These are phyloP conservation scores for Ceratocystis albifundus DNA, from an alignment of 2,329 filamentous ascomycete genomes.

Conservation along the genomic window DNA sequence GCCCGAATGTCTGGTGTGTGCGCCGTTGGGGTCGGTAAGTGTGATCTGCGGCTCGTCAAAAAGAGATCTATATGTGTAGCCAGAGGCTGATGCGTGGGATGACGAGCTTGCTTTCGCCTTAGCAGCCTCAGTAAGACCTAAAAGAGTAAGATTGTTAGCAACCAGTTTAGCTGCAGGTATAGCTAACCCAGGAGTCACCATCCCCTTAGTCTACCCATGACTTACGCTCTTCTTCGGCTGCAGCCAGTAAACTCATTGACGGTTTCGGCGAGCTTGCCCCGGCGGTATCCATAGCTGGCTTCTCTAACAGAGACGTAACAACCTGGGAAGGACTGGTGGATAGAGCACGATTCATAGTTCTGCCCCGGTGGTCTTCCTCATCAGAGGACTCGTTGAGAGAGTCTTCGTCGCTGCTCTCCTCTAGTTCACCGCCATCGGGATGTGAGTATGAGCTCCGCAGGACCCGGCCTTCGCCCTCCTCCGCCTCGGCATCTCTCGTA, in stretches of 20 bases:
- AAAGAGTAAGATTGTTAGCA: not conserved
- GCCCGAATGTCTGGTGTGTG: slow-evolving; percentile 27
- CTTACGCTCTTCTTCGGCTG: slow-evolving; percentile 69
- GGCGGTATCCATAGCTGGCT: slow-evolving; percentile 15
- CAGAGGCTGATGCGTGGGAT: slow-evolving; percentile 32
- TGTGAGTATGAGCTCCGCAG: slow-evolving; percentile 53
- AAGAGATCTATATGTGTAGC: slow-evolving; percentile 50
- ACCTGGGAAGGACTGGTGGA: slow-evolving; percentile 10
- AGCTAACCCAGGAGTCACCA: not conserved
- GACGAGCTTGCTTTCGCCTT: slow-evolving; percentile 10
- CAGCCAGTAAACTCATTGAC: slow-evolving; percentile 54
- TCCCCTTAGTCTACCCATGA: slow-evolving; percentile 24
- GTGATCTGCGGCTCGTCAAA: slow-evolving; percentile 56
- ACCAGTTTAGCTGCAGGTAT: not conserved
- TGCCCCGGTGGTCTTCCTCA: slow-evolving; percentile 53
- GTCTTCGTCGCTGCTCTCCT: slow-evolving; percentile 60
- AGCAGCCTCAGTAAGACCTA: slow-evolving; percentile 17
- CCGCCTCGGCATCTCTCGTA: slow-evolving; percentile 30
- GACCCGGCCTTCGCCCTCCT: slow-evolving; percentile 43
- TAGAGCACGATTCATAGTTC: slow-evolving; percentile 41
- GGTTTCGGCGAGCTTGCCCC: slow-evolving; percentile 30
- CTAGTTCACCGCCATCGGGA: slow-evolving; percentile 50
- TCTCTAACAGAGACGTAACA: slow-evolving; percentile 11
- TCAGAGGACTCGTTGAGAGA: slow-evolving; percentile 43
- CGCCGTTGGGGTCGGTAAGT: slow-evolving; percentile 50